These are phyloP conservation scores for Trichoderma simmonsii DNA, from an alignment of 2,329 filamentous ascomycete species.

Conservation along the genomic window DNA sequence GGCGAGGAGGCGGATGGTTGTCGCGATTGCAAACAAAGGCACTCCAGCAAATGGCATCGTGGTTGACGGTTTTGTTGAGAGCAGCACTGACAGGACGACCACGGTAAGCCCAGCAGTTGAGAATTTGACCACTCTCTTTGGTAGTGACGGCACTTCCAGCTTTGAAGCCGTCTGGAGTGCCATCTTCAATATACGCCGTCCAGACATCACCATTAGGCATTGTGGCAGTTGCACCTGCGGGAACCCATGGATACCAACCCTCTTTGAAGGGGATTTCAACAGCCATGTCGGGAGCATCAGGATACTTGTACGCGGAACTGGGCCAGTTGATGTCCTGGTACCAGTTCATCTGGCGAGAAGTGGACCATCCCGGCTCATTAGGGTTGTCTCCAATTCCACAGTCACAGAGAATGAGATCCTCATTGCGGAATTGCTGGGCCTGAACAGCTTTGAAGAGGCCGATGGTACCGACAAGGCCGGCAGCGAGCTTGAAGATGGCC, in stretches of 20 bases:
- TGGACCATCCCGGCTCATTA: slow-evolving; percentile 40
- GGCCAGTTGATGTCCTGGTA: slow-evolving; percentile 40
- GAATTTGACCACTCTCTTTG: slow-evolving; percentile 38
- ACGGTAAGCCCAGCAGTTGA: slow-evolving; percentile 43
- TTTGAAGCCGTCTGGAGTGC: slow-evolving; percentile 39
- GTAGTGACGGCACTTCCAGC: slow-evolving; percentile 41
- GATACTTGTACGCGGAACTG: slow-evolving; percentile 33
- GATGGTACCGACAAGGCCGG: slow-evolving; percentile 24
- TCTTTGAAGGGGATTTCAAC: slow-evolving; percentile 39
- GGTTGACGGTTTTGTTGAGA: slow-evolving; percentile 38
- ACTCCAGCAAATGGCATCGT: slow-evolving; percentile 39
- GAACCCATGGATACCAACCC: slow-evolving; percentile 40
- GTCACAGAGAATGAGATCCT: slow-evolving; percentile 41
- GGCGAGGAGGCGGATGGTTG: slow-evolving; percentile 32
- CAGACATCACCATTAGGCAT: slow-evolving; percentile 40
- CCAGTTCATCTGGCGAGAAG: slow-evolving; percentile 45
- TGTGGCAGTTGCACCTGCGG: slow-evolving; percentile 36
- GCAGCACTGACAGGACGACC: slow-evolving; percentile 39
- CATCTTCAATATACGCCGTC: slow-evolving; percentile 42
- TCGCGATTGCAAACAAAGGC: slow-evolving; percentile 43
- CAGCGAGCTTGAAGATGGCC: slow-evolving; percentile 25
- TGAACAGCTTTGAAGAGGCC: slow-evolving; percentile 24
- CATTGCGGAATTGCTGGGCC: slow-evolving; percentile 31
- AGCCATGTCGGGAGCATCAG: slow-evolving; percentile 37
- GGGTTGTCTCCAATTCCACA: slow-evolving; percentile 43